Evolutionary conservation across 306 rosid species (phyloP).

Genomic region (Gynostemma pentaphyllum): DNA sequence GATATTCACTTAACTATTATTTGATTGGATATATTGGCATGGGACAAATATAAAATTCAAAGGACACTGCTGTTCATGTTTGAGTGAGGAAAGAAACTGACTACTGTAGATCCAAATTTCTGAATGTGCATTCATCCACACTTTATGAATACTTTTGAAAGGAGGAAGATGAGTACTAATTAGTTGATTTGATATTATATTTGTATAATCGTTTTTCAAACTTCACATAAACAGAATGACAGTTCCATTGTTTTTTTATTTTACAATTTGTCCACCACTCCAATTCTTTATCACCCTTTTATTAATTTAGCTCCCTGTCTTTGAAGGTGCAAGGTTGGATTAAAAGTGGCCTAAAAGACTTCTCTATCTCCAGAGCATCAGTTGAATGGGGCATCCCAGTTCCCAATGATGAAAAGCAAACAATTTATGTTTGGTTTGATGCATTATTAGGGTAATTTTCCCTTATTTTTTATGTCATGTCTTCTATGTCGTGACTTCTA

Average conservation of each 20-base stretch:
- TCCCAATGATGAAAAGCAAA: slow-evolving; percentile 77
- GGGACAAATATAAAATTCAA: no score
- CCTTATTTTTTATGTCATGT: not conserved
- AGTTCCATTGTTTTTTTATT: not conserved
- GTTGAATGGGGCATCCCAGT: slow-evolving; percentile 98
- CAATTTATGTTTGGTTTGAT: slow-evolving; percentile 97
- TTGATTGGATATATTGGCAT: no score
- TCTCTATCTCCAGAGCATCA: slow-evolving; percentile 88
- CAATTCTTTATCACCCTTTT: not conserved
- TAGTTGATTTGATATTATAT: not conserved
- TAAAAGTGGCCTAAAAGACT: slow-evolving; percentile 76
- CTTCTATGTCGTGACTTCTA: not conserved
- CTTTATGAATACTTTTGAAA: no score
- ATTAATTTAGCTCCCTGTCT: slow-evolving; percentile 18
- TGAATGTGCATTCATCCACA: no score
- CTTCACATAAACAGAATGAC: not conserved
- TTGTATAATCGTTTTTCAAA: not conserved
- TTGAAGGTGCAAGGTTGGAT: slow-evolving; percentile 95
- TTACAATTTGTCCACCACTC: not conserved
- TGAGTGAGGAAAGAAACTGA: no score
- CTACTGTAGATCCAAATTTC: no score
- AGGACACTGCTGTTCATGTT: no score
- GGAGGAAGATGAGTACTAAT: no score
- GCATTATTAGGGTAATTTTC: slow-evolving; percentile 77
- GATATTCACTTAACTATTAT: no score